These are phyloP conservation scores for Cymbopogon citratus DNA, from an alignment of 176 grass and related monocot species.

Conservation along the genomic window DNA sequence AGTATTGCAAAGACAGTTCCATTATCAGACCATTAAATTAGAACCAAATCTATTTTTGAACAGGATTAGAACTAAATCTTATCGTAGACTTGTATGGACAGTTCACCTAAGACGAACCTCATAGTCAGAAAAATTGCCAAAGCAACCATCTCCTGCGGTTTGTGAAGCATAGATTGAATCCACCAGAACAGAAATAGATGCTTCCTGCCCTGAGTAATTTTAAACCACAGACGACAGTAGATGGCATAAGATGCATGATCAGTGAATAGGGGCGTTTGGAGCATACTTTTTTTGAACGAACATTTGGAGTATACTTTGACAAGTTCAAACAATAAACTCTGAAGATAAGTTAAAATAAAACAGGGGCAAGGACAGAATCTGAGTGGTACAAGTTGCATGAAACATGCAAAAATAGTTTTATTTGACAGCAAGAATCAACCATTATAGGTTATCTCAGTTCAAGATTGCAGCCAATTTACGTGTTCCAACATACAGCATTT, in stretches of 20 bases:
- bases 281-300: too few species aligned
- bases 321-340: background rate
- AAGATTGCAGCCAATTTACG: background rate
- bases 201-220: conserved; percentile 35
- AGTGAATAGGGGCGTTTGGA: background rate
- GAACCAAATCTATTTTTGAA: background rate
- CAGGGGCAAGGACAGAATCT: background rate
- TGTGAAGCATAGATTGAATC: conserved; percentile 78
- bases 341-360: background rate
- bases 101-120: conserved; percentile 33
- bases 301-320: background rate
- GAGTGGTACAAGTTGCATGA: background rate
- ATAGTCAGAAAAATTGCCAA: conserved; percentile 12
- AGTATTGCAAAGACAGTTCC: conserved; percentile 22
- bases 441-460: background rate
- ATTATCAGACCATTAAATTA: background rate
- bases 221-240: conserved; percentile 15
- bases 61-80: too few species aligned
- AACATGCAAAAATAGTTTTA: too few species aligned
- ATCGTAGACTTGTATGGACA: background rate
- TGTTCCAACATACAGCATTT: background rate
- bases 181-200: conserved; percentile 28
- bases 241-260: background rate
- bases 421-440: too few species aligned
- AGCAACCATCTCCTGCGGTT: conserved; percentile 22